Evolutionary conservation across 2,329 filamentous ascomycete species (phyloP).

Genomic region (Alternaria triticimaculans): DNA sequence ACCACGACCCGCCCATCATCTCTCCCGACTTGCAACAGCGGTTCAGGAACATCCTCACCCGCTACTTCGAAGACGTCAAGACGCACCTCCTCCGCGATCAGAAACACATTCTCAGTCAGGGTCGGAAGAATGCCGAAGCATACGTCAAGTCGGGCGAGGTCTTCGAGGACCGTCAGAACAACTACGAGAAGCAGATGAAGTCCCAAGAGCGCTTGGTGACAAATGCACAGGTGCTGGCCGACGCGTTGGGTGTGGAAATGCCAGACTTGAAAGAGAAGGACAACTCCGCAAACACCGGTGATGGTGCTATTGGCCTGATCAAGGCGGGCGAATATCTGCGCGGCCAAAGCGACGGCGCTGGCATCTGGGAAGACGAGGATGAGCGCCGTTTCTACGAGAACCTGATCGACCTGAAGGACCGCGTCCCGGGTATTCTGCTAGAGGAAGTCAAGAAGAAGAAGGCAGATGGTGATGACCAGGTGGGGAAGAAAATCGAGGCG

Average conservation of each 20-base stretch:
- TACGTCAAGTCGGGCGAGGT: slow-evolving; percentile 99
- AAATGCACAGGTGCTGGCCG: slow-evolving; percentile 90
- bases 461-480: slow-evolving; percentile 77
- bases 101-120: slow-evolving; percentile 83
- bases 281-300: slow-evolving; percentile 67
- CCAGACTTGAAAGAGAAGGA: slow-evolving; percentile 88
- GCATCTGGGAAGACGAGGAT: slow-evolving; percentile 99
- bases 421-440: slow-evolving; percentile 89
- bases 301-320: slow-evolving; percentile 86
- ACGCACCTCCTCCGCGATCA: slow-evolving; percentile 88
- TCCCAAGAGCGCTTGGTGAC: slow-evolving; percentile 86
- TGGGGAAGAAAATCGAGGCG: slow-evolving; percentile 71
- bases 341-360: slow-evolving; percentile 85
- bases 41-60: slow-evolving; percentile 82
- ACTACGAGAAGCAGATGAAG: slow-evolving; percentile 93
- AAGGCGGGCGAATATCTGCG: slow-evolving; percentile 93
- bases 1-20: slow-evolving; percentile 75
- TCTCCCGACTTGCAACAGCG: slow-evolving; percentile 79
- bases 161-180: slow-evolving; percentile 95
- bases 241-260: slow-evolving; percentile 89
- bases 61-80: slow-evolving; percentile 94
- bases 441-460: slow-evolving; percentile 98
- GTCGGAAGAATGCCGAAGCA: slow-evolving; percentile 93
- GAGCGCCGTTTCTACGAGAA: slow-evolving; percentile 99
- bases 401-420: slow-evolving; percentile 90